Base-by-base conservation (phyloP, 2,329 filamentous ascomycete genomes). In the Aplosporella prunicola region DNA sequence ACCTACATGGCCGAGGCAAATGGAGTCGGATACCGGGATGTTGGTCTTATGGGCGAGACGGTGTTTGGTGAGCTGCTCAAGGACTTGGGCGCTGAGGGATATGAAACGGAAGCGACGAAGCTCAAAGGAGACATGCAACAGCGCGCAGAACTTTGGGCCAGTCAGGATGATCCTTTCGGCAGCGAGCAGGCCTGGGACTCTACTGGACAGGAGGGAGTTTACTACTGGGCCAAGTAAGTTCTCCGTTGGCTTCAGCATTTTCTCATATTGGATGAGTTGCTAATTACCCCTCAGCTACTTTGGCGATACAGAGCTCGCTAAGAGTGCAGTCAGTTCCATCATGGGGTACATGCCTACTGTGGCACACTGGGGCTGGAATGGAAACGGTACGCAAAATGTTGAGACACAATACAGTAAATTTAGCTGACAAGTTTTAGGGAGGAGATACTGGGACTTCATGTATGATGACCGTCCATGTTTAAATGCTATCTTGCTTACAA, bases 111-210 rank as follows among this genome's bases (percentile, higher is more conserved):
- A 36, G 67, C 63, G 0, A 48, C 49, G 2, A 51, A 52, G 0
- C 45, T 76, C 3, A 62, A 66, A 30, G 47, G 49, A 1, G 53
- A 56, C 0, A 76, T 78, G 72, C 61, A 58, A 10, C 52, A 51
- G 3, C 63, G 74, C 1, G 69, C 72, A 1, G 43, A 60, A 3
- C 47, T 55, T 1, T 78, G 74, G 74, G 51, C 68, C n/a, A 56
- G 55, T 0, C 54, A 69, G 35, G 60, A 62, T 6, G 67, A 71
- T 5, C 74, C 74, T 0, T 78, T 68, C 42, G 74, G 72, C 0
- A 75, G 70, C 34, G 74, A 78, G 49, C 73, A 74, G 70, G 67
- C 72, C 0, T 78, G 74, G 74, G 74, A 78, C 40, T 75, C 68
- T 0, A 78, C 74, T 0, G 73, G 71, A 0, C 73, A 78, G 43